These are phyloP conservation scores for Leishmania gerbilli DNA, from an alignment of 208 protist species.

Conservation along the genomic window DNA sequence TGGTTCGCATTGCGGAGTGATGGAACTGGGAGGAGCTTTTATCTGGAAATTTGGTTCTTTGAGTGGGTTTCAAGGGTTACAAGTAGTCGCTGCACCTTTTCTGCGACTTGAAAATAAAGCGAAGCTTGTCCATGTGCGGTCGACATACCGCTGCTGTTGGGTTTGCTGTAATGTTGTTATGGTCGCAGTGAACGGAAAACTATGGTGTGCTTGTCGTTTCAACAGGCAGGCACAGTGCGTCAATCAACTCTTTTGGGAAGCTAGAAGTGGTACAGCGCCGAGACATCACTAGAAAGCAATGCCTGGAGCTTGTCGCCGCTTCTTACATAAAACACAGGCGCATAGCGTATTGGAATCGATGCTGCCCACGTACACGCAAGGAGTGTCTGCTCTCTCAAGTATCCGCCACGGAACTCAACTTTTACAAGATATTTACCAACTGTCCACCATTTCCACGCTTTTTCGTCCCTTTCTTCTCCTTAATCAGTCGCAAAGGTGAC, in stretches of 20 bases:
- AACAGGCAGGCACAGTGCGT: background rate
- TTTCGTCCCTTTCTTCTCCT: background rate
- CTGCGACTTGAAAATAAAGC: background rate
- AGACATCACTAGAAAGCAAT: background rate
- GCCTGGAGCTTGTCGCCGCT: background rate
- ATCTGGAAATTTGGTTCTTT: background rate
- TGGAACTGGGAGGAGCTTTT: background rate
- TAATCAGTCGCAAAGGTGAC: background rate
- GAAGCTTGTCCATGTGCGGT: background rate
- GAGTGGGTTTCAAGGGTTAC: background rate
- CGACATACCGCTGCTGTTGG: background rate
- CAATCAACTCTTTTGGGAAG: background rate
- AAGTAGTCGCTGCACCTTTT: background rate
- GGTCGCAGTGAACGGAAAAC: background rate
- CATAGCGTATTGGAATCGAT: background rate
- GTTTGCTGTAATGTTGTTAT: background rate
- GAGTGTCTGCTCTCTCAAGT: background rate
- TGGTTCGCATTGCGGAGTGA: background rate
- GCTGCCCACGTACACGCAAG: too few species aligned
- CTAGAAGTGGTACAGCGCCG: background rate
- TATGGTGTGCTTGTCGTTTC: background rate
- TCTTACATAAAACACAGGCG: background rate
- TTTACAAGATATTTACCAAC: constrained; percentile 1
- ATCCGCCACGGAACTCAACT: background rate
- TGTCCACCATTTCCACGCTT: background rate